phyloP scores from a whole-genome alignment of 148 eudicot genomes.

The Polygonum maritimum region DNA sequence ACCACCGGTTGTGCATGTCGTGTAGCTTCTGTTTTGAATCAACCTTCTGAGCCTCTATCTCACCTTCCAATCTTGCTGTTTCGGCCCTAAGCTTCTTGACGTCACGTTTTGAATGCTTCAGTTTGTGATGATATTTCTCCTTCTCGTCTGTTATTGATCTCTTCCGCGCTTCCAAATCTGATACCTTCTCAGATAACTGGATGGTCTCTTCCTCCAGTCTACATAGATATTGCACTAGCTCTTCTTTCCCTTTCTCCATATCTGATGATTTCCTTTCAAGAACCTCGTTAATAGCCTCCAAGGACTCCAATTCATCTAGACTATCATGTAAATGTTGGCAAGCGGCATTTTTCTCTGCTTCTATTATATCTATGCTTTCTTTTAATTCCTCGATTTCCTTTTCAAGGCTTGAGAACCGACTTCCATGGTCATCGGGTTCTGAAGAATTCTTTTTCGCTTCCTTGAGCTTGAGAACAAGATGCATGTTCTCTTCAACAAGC shows the following conservation, averaged over 20 bases:
- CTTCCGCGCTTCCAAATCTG: constrained; percentile 48
- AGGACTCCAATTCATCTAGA: constrained; percentile 36
- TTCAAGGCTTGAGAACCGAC: constrained; percentile 28
- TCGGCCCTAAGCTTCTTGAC: constrained; percentile 40
- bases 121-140: constrained; percentile 39
- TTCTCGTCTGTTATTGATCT: constrained; percentile 40
- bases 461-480: constrained; percentile 66
- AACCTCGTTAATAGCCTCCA: constrained; percentile 35
- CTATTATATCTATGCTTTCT: neutral
- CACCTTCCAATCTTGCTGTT: constrained; percentile 30
- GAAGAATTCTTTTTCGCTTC: constrained; percentile 21
- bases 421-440: constrained; percentile 21
- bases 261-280: constrained; percentile 37
- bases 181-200: constrained; percentile 38
- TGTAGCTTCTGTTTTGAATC: constrained; percentile 34
- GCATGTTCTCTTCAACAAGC: constrained; percentile 70
- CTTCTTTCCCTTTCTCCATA: constrained; percentile 42
- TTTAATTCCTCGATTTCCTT: constrained; percentile 15
- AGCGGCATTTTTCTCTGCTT: constrained; percentile 26
- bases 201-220: constrained; percentile 50
- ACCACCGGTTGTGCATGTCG: constrained; percentile 36
- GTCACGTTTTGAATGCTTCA: constrained; percentile 32
- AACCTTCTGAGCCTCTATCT: constrained; percentile 34
- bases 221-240: constrained; percentile 31
- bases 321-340: constrained; percentile 32